A percentile compares a stretch with the other conserved stretches of the same genome.
phyloP scores from a whole-genome alignment of 441 rosid genomes.

The Syzygium malaccense region DNA sequence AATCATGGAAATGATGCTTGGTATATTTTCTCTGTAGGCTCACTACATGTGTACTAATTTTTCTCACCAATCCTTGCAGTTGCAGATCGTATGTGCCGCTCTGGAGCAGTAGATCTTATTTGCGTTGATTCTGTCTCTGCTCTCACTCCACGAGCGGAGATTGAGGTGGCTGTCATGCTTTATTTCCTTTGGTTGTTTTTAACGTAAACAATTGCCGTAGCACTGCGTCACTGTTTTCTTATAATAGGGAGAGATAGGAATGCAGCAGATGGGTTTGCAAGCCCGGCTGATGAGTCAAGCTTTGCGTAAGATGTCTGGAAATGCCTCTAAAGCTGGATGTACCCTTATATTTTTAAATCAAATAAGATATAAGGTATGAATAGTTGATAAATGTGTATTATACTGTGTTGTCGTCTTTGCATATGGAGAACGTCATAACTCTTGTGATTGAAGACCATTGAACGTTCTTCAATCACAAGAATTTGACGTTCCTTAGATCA shows the following conservation, averaged over 20 bases:
- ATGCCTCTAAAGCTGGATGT: constrained; percentile 97
- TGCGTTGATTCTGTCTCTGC: constrained; percentile 97
- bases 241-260: constrained; percentile 91
- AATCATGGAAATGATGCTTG: not conserved
- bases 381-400: not conserved
- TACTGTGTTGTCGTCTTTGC: not conserved
- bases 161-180: constrained; percentile 48
- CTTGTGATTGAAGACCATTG: not conserved
- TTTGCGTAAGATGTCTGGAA: constrained; percentile 97
- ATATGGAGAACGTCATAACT: not conserved
- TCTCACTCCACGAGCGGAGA: constrained; percentile 97
- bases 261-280: constrained; percentile 99
- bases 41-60: constrained; percentile 5
- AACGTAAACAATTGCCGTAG: not conserved
- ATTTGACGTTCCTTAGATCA: not conserved
- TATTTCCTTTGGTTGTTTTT: not conserved
- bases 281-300: constrained; percentile 99
- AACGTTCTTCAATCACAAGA: not conserved
- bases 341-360: constrained; percentile 89
- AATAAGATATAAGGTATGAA: constrained; percentile 83
- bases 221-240: not conserved
- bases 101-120: constrained; percentile 88
- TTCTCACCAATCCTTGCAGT: constrained; percentile 35
- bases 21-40: not conserved
- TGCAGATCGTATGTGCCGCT: constrained; percentile 99